Base-by-base conservation (phyloP, 2,329 filamentous ascomycete genomes). In the Paecilomyces sp. region DNA sequence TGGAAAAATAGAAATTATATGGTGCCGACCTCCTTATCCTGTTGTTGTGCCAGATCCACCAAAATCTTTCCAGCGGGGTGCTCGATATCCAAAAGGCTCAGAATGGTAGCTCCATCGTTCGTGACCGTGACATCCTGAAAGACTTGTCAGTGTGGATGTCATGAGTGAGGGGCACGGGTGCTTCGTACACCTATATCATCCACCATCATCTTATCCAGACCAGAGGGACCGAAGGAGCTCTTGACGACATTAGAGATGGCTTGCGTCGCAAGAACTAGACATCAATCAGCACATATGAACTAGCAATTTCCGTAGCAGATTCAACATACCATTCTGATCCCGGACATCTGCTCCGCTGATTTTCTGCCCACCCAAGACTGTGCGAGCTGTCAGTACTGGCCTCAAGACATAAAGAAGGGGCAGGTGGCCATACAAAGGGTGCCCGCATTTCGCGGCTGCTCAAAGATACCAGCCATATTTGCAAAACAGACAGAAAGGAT, bases 201-300 rank as follows among this genome's bases (percentile, higher is more conserved):
- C 70, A 99, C 94, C 94, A 99, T 97, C 94, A 99, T 99, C 85
- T 99, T 99, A 77, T 99, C 94, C 66, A 99, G 85, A 55, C 94
- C 94, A 63, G 91, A 96, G 57, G 94, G 94, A 59, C 94, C 94
- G 74, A 99, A 99, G 15, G 94, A 99, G 78, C 91, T 96, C 83
- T 96, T 97, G 77, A 99, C 92, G 61, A 99, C 92, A 86, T 97
- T 99, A 70, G 94, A 89, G 72, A 99, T 97, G 61, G 93, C 92
- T 76, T 97, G 92, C 54, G 94, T 97, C 67, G 94, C 94, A 67
- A 92, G 86, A 55, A 97, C 94, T 92, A 72, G 30, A 55, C 36
- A 47, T 57, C 36, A 18, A 55, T 67, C 54, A 66, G 66, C 60
- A 63, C 58, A 31, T 18, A 30, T 11, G 22, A 47, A 56, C 51